phyloP scores from a whole-genome alignment of 2,329 filamentous ascomycete species.

The Cladobotryum mycophilum region DNA sequence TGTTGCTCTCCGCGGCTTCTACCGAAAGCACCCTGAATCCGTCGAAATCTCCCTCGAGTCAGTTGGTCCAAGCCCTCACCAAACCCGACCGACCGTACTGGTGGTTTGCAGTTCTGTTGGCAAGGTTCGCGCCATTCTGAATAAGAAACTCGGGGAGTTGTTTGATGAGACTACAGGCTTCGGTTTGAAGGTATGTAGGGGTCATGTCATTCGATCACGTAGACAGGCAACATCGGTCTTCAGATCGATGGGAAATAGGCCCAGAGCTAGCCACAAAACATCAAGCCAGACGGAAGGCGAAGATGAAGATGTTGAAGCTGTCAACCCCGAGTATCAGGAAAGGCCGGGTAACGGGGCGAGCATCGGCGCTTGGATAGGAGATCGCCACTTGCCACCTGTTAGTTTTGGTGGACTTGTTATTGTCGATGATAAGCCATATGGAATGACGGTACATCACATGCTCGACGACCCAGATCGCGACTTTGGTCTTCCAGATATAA shows the following conservation, averaged over 20 bases:
- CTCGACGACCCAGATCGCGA: constrained; percentile 63
- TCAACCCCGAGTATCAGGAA: constrained; percentile 72
- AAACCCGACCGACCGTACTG: constrained; percentile 65
- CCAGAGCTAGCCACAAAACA: constrained; percentile 1
- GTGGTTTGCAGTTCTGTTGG: constrained; percentile 70
- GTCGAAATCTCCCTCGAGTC: constrained; percentile 73
- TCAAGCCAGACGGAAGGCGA: constrained; percentile 35
- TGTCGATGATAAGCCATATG: constrained; percentile 77
- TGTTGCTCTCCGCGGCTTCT: constrained; percentile 61
- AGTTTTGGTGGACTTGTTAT: constrained; percentile 84
- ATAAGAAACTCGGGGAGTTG: constrained; percentile 57
- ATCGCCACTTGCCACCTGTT: constrained; percentile 81
- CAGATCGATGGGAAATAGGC: constrained; percentile 24
- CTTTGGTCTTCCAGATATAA: constrained; percentile 22
- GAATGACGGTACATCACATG: constrained; percentile 97
- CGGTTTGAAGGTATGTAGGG: constrained; percentile 65
- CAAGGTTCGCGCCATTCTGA: constrained; percentile 66
- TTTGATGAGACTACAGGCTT: constrained; percentile 60
- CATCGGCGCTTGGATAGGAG: constrained; percentile 82
- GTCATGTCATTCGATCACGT: constrained; percentile 58
- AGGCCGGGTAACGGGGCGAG: constrained; percentile 80
- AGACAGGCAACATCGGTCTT: constrained; percentile 30
- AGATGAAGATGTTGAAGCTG: constrained; percentile 34
- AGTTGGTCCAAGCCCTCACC: constrained; percentile 61
- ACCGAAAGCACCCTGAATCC: constrained; percentile 67